These are phyloP conservation scores for Clitoria ternatea DNA, from an alignment of 306 rosid genomes.

Conservation along the genomic window DNA sequence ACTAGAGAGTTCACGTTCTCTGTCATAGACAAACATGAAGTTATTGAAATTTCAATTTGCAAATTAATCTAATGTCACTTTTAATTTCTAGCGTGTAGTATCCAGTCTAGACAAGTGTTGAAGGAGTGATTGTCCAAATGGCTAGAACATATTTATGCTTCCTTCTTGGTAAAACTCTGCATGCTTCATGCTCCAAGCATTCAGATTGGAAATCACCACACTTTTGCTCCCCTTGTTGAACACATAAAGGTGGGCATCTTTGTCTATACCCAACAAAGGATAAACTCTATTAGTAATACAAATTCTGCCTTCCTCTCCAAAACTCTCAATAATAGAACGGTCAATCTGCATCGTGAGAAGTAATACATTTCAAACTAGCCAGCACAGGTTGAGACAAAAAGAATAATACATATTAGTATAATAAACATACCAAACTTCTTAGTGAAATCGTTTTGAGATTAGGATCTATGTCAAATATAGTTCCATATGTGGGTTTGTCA, in stretches of 20 bases:
- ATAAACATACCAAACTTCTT: conserved; percentile 56
- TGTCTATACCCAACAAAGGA: conserved; percentile 48
- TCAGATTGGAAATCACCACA: conserved; percentile 35
- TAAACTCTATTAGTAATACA: conserved; percentile 67
- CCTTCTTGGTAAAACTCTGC: conserved; percentile 34
- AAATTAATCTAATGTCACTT: too few relatives aligned
- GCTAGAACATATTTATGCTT: too few relatives aligned
- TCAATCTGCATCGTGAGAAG: conserved; percentile 57
- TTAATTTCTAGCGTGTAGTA: too few relatives aligned
- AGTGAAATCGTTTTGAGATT: conserved; percentile 41
- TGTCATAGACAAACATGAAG: too few relatives aligned
- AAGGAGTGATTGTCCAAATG: too few relatives aligned
- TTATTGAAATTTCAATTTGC: too few relatives aligned
- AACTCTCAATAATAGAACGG: conserved; percentile 65
- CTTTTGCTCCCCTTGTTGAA: conserved; percentile 57
- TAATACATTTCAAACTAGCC: not conserved
- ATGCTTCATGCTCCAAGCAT: conserved; percentile 67
- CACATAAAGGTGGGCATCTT: conserved; percentile 49
- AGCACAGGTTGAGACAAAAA: not conserved
- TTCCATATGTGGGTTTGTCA: conserved; percentile 53
- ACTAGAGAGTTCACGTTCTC: too few relatives aligned
- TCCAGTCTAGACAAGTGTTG: too few relatives aligned
- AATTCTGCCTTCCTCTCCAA: conserved; percentile 61
- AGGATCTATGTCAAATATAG: conserved; percentile 47
- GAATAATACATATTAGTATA: not conserved